These are phyloP conservation scores for Elaeis oleifera DNA, from an alignment of 202 grass and related monocot species.

Conservation along the genomic window DNA sequence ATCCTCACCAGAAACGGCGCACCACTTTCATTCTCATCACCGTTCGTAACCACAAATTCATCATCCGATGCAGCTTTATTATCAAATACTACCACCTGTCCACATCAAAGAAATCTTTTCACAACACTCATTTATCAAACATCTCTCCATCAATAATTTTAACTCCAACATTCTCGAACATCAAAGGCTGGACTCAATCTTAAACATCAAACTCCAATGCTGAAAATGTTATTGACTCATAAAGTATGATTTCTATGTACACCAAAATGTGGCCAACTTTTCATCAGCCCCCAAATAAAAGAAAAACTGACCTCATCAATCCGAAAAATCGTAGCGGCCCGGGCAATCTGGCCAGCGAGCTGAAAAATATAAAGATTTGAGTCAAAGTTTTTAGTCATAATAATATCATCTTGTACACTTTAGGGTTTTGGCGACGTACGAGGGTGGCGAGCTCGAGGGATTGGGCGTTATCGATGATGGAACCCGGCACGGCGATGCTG, in stretches of 20 bases:
- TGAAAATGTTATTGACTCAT: too few species aligned
- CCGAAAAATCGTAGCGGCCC: slow-evolving; percentile 69
- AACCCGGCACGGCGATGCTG: slow-evolving; percentile 66
- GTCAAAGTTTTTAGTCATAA: not conserved
- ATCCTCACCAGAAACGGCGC: slow-evolving; percentile 71
- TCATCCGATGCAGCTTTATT: slow-evolving; percentile 29
- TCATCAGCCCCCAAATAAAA: not conserved
- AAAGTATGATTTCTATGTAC: too few species aligned
- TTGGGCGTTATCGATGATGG: slow-evolving; percentile 91
- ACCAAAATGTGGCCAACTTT: not conserved
- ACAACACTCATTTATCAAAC: too few species aligned
- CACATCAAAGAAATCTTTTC: not conserved
- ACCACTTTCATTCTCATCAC: slow-evolving; percentile 42
- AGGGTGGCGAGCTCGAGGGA: slow-evolving; percentile 87
- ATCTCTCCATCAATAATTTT: too few species aligned
- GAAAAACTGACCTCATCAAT: slow-evolving; percentile 59
- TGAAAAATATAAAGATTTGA: slow-evolving; percentile 18
- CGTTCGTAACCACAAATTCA: slow-evolving; percentile 19
- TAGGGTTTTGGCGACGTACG: slow-evolving; percentile 30
- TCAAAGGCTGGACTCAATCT: too few species aligned
- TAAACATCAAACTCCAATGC: too few species aligned
- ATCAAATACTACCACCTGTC: slow-evolving; percentile 66
- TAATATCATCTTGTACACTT: too few species aligned
- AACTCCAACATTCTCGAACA: too few species aligned
- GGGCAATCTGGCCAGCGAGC: slow-evolving; percentile 88